phyloP scores from a whole-genome alignment of 192 early-diverging fungal genomes.

The Rhizophagus clarus region DNA sequence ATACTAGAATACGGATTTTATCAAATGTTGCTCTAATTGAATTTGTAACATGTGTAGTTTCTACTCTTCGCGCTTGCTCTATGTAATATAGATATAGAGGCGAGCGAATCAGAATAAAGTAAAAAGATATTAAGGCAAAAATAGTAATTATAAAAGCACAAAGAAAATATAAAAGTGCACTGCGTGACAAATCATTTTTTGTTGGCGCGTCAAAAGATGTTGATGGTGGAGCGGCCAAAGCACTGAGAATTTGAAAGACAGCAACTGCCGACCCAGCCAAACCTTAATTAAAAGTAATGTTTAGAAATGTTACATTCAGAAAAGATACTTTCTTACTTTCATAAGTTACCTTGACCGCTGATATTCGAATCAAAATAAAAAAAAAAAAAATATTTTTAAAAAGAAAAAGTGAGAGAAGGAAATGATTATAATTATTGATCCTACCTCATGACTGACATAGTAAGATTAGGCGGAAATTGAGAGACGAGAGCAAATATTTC shows the following conservation, averaged over 20 bases:
- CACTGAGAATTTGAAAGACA: conserved; percentile 62
- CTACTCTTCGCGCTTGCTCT: conserved; percentile 23
- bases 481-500: conserved; percentile 73
- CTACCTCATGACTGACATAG: conserved; percentile 75
- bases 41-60: conserved; percentile 29
- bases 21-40: conserved; percentile 14
- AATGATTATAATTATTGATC: neutral
- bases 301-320: neutral
- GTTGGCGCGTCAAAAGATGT: conserved; percentile 7
- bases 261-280: conserved; percentile 71
- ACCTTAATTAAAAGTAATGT: conserved; percentile 31
- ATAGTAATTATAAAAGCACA: conserved; percentile 47
- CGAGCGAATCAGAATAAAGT: conserved; percentile 41
- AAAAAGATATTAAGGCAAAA: conserved; percentile 39
- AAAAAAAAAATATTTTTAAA: neutral
- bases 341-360: conserved; percentile 54
- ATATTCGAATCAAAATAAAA: neutral
- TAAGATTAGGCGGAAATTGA: conserved; percentile 66
- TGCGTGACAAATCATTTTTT: conserved; percentile 34
- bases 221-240: conserved; percentile 40
- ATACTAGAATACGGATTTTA: conserved; percentile 40
- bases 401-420: too few species aligned
- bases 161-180: conserved; percentile 57
- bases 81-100: conserved; percentile 47
- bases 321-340: neutral